A percentile compares a stretch with the other conserved stretches of the same genome.
Evolutionary conservation across 805 yeast genomes (phyloP).

Genomic region (Candida berthetii): DNA sequence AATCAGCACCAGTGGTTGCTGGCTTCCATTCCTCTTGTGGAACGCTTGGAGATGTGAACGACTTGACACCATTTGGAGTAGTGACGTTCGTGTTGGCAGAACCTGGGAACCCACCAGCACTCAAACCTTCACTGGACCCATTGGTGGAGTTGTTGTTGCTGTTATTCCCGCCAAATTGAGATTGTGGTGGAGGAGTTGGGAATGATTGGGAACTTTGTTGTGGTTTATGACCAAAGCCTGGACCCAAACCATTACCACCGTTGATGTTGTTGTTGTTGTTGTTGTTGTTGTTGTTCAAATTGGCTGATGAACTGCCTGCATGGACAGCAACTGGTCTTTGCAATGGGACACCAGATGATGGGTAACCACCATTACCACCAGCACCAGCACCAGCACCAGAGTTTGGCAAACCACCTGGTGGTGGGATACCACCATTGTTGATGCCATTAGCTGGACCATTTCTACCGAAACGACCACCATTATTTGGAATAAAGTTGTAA

Average conservation of each 20-base stretch:
- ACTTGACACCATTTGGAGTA: background rate
- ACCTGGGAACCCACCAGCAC: background rate
- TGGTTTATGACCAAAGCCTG: background rate
- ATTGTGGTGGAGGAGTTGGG: background rate
- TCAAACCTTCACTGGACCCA: background rate
- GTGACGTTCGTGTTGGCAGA: background rate
- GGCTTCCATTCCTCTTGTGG: conserved; percentile 1
- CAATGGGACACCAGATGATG: background rate
- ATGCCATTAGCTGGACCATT: background rate
- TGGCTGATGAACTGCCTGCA: background rate
- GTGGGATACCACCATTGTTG: background rate
- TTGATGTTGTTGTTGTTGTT: background rate
- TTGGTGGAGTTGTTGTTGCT: background rate
- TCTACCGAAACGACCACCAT: background rate
- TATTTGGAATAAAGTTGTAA: background rate
- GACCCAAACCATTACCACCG: background rate
- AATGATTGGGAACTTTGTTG: background rate
- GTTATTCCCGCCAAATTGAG: background rate
- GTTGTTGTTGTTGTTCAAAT: background rate
- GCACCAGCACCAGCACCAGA: conserved; percentile 1
- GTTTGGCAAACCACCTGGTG: conserved; percentile 3
- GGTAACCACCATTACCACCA: background rate
- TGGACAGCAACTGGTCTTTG: conserved; percentile 1
- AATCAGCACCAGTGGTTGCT: background rate
- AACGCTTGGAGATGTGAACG: background rate